Evolutionary conservation across 2,329 filamentous ascomycete genomes (phyloP), one percentile per base, ranked within the genome.

Genomic region (Podosphaera leucotricha): DNA sequence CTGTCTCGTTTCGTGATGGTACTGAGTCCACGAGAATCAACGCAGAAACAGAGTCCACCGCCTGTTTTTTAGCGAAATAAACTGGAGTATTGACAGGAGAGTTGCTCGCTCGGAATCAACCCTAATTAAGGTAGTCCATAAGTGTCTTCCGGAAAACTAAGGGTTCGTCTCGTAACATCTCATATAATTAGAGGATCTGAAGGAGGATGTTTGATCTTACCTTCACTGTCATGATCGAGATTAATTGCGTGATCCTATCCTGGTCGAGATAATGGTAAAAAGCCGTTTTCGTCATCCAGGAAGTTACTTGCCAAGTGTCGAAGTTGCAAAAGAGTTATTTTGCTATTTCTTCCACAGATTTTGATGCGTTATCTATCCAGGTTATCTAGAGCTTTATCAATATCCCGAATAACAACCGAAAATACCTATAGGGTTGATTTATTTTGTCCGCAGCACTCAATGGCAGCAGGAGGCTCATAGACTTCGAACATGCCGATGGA

Each of bases 171-270:
- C 43, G 38, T 35, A 21, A 43, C 41, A 43, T 43, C 6, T 7
- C n/a, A 19, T 35, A 43, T 20, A n/a, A n/a, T n/a, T n/a, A 43
- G 3, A 30, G 24, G 41, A 43, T 16, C 24, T 4, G 18, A 35
- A n/a, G 41, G 13, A 7, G 6, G 33, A n/a, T 21, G 18, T n/a
- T 30, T 22, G 6, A 38, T 21, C 18, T 24, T 46, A 16, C 47
- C 41, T 28, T 49, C 46, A 26, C 47, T 46, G 18, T 47, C 35
- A 46, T 46, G 42, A 43, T 33, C 8, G 15, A 41, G 39, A 20
- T 41, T 41, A 28, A 30, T 41, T 18, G 22, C 15, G 26, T 41
- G 39, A n/a, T 41, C 39, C 39, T 22, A 41, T 18, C 21, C 24
- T 4, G 22, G 39, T 30, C 26, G 22, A 18, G 22, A 41, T 18